These are phyloP conservation scores for Scheffersomyces ergatensis DNA, from an alignment of 805 yeast genomes.

Conservation along the genomic window DNA sequence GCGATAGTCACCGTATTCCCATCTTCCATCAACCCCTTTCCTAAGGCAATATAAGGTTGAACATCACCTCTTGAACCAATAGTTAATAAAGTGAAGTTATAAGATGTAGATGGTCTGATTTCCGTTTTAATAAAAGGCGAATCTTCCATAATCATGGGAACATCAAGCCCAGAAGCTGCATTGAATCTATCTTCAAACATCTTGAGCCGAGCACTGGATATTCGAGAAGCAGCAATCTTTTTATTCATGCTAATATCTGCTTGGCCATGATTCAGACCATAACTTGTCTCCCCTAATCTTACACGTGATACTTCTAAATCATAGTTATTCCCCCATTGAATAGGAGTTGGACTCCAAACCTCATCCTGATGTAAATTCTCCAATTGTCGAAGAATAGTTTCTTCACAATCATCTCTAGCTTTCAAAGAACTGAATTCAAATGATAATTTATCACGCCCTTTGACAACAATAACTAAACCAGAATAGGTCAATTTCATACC, in stretches of 20 bases:
- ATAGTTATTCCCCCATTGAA: conserved; percentile 23
- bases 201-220: conserved; percentile 58
- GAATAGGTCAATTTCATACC: conserved; percentile 68
- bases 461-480: conserved; percentile 66
- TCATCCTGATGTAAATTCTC: conserved; percentile 35
- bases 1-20: conserved; percentile 86
- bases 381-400: conserved; percentile 48
- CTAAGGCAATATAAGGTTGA: conserved; percentile 93
- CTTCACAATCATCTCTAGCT: conserved; percentile 72
- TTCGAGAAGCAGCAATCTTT: conserved; percentile 19
- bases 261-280: background rate
- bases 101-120: conserved; percentile 52
- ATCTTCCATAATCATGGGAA: conserved; percentile 69
- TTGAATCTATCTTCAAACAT: conserved; percentile 67
- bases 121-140: conserved; percentile 53
- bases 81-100: conserved; percentile 68
- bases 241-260: conserved; percentile 1
- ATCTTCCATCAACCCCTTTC: conserved; percentile 69
- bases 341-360: conserved; percentile 16
- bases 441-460: conserved; percentile 73
- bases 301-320: conserved; percentile 13
- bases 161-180: conserved; percentile 57
- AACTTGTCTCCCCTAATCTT: conserved; percentile 7
- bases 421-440: conserved; percentile 69
- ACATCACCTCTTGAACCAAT: conserved; percentile 97